A percentile compares a stretch with the other conserved stretches of the same genome.
Evolutionary conservation across 176 grass and related monocot genomes (phyloP).

Genomic region (Musa troglodytarum): DNA sequence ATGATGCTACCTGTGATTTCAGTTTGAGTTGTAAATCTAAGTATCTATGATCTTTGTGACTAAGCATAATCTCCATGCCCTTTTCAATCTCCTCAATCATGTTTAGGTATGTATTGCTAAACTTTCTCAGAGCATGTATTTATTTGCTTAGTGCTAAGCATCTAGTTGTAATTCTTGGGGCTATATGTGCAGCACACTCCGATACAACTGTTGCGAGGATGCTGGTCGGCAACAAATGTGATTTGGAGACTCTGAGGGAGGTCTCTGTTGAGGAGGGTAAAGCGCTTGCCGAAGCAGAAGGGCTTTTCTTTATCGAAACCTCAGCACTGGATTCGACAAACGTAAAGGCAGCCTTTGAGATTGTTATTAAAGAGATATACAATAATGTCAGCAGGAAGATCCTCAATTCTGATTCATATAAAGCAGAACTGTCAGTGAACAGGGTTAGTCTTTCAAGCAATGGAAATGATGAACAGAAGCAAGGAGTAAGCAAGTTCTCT

Average conservation of each 20-base stretch:
- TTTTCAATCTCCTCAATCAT: neutral
- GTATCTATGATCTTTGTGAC: too few species aligned
- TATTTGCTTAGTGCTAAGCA: neutral
- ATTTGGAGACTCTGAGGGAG: neutral
- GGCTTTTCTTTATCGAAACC: neutral
- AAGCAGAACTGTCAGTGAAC: neutral
- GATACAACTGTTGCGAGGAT: neutral
- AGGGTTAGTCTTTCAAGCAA: neutral
- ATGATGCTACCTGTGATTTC: too few species aligned
- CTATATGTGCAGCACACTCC: neutral
- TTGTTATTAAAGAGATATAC: slow-evolving; percentile 1
- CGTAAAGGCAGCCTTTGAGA: neutral
- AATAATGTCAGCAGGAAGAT: slow-evolving; percentile 4
- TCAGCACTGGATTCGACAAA: neutral
- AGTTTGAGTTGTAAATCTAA: too few species aligned
- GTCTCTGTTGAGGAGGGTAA: neutral
- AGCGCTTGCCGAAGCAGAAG: neutral
- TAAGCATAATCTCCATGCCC: neutral
- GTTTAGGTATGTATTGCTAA: neutral
- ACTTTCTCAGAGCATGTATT: too few species aligned
- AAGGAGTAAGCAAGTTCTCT: neutral
- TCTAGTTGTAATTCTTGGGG: neutral
- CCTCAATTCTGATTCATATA: slow-evolving; percentile 5
- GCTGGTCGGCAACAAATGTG: neutral
- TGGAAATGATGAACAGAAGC: neutral